Evolutionary conservation across 768 basidiomycete genomes (phyloP).

Genomic region (Daedaleopsis nitida): DNA sequence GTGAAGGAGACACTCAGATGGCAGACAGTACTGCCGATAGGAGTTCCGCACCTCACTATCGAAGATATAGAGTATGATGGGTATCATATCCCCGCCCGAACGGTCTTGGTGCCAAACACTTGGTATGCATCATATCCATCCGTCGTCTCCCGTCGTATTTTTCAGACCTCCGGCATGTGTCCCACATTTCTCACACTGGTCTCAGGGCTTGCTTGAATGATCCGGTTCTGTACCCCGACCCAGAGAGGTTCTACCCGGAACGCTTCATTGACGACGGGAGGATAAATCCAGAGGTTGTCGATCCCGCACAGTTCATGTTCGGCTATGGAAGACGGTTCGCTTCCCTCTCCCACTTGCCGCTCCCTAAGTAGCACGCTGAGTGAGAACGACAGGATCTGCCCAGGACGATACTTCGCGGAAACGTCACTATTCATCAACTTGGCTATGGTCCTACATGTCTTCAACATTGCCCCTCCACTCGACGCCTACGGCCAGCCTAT

Average conservation of each 20-base stretch:
- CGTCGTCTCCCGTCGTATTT: neutral
- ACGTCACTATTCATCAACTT: conserved; percentile 4
- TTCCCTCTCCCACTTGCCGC: neutral
- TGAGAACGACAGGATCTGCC: conserved; percentile 1
- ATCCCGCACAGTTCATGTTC: conserved; percentile 29
- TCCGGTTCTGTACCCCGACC: too few relatives aligned
- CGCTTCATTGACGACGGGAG: too few relatives aligned
- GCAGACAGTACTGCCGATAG: too few relatives aligned
- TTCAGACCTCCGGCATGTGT: conserved; percentile 16
- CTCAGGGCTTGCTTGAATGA: too few relatives aligned
- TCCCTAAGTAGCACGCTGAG: neutral
- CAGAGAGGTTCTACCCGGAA: too few relatives aligned
- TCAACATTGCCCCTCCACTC: conserved; percentile 4
- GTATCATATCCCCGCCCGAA: conserved; percentile 25
- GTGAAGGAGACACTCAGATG: too few relatives aligned
- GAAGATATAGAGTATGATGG: conserved; percentile 26
- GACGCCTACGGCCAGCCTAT: conserved; percentile 7
- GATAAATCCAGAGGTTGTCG: conserved; percentile 21
- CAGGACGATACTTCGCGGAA: conserved; percentile 12
- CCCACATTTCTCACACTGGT: too few relatives aligned
- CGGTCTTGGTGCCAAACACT: conserved; percentile 24
- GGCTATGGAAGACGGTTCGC: conserved; percentile 30
- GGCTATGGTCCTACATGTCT: conserved; percentile 4
- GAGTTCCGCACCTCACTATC: conserved; percentile 29
- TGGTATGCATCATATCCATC: conserved; percentile 19